Conservation (phyloP, 805 yeast genomes). For the Barnettozyma siamensis region DNA sequence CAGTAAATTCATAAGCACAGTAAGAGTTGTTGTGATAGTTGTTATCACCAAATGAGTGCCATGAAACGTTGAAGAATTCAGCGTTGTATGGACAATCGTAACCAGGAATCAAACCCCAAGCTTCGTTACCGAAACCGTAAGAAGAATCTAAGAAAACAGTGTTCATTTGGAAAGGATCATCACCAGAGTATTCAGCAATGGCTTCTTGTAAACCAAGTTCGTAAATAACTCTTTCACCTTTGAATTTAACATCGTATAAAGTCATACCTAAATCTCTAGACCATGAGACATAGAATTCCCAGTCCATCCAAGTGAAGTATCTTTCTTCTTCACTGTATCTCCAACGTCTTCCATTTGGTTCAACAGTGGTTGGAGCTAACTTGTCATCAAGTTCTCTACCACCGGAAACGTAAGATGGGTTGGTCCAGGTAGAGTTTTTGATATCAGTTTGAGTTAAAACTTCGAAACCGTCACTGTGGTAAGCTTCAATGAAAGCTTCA, state of each 20-base stretch:
- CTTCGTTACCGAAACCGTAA: conserved; percentile 27
- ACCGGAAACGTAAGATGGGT: conserved; percentile 15
- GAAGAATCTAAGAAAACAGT: conserved; percentile 23
- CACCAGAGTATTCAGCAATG: conserved; percentile 27
- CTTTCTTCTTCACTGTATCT: conserved; percentile 20
- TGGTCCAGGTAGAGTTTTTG: conserved; percentile 5
- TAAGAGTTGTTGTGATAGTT: conserved; percentile 24
- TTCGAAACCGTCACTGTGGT: conserved; percentile 15
- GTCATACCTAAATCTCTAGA: conserved; percentile 23
- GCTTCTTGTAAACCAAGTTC: conserved; percentile 28
- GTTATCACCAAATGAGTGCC: conserved; percentile 23
- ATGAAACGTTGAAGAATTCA: conserved; percentile 24
- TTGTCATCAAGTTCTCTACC: conserved; percentile 22
- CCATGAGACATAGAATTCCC: conserved; percentile 26
- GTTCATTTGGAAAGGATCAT: conserved; percentile 27
- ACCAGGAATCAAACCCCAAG: conserved; percentile 26
- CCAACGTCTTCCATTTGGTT: conserved; percentile 28
- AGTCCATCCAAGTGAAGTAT: conserved; percentile 28
- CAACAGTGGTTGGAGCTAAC: conserved; percentile 20
- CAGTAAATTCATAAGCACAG: conserved; percentile 22
- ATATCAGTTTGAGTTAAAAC: conserved; percentile 14
- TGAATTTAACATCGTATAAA: conserved; percentile 23
- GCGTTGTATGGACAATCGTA: conserved; percentile 28
- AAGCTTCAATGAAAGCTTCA: conserved; percentile 23
- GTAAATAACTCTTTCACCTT: conserved; percentile 26